Base-by-base conservation (phyloP, 371 early-diverging fungal genomes). In the Mortierella sp. region DNA sequence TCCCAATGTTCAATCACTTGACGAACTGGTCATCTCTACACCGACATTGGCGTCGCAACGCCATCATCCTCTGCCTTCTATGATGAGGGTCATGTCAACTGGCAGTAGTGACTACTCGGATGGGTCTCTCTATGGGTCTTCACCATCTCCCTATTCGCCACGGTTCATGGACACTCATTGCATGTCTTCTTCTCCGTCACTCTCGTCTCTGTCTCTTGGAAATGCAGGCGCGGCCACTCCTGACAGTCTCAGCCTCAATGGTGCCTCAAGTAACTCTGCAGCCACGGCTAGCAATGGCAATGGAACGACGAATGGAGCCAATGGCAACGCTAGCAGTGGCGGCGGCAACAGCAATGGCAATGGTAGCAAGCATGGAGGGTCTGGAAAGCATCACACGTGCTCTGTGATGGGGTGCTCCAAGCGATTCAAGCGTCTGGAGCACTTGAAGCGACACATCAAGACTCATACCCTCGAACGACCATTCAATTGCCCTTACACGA, bases 401-500 rank as follows among this genome's bases (percentile, higher is more conserved):
- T 72, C 65, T 9, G 66, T 83, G 58, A 71, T 69, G 47, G 81
- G 79, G 17, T 95, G 96, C 66, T 86, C 87, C 21, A 85, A 90
- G 46, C 84, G 85, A 7, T 85, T 84, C 63, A 93, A 94, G 67
- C 82, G 92, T 9, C 82, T 86, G 45, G 95, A 94, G 63, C 93
- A 94, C 67, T 79, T 95, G 56, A 89, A 91, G 57, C 82, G 94
- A 16, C 95, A 93, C 57, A 79, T 89, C 64, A 88, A 91, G 47
- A 86, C 89, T 17, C 88, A 91, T 67, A 88, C 90, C 44, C 80
- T 86, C 54, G 90, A 91, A 56, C 81, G 86, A 25, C 91, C 91
- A 19, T 91, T 90, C 57, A 76, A 80, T 21, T 91, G 92, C 58
- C 82, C 82, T 24, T 79, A 77, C 27, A 65, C 81, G 41, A 87